These are phyloP conservation scores for Microsporum audouinii DNA, from an alignment of 2,329 filamentous ascomycete genomes.

Conservation along the genomic window DNA sequence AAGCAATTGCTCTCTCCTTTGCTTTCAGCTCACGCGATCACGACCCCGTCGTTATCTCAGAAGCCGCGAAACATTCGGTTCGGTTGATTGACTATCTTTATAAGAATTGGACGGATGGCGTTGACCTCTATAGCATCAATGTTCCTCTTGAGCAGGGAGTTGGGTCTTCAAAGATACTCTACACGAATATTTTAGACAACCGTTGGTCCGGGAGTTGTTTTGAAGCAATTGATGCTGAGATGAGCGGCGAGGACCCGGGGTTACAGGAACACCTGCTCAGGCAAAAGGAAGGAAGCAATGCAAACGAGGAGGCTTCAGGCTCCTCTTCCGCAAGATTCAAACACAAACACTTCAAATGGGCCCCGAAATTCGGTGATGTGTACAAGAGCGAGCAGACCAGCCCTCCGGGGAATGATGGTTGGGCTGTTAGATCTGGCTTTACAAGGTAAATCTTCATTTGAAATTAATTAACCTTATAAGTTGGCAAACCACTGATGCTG, in stretches of 20 bases:
- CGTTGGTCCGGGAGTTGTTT: slow-evolving; percentile 83
- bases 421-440: slow-evolving; percentile 76
- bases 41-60: slow-evolving; percentile 67
- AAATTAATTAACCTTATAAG: neutral
- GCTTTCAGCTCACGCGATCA: slow-evolving; percentile 82
- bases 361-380: slow-evolving; percentile 75
- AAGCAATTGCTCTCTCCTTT: slow-evolving; percentile 72
- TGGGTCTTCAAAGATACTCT: slow-evolving; percentile 60
- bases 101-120: slow-evolving; percentile 59
- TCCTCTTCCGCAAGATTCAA: slow-evolving; percentile 41
- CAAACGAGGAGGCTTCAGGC: slow-evolving; percentile 19
- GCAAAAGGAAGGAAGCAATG: slow-evolving; percentile 41
- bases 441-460: slow-evolving; percentile 53
- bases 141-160: slow-evolving; percentile 73
- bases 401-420: slow-evolving; percentile 76
- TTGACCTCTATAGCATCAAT: slow-evolving; percentile 85
- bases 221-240: slow-evolving; percentile 57
- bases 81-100: slow-evolving; percentile 68
- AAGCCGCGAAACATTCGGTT: slow-evolving; percentile 62
- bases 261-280: slow-evolving; percentile 65
- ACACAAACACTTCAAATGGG: slow-evolving; percentile 92
- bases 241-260: slow-evolving; percentile 47
- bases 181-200: slow-evolving; percentile 80
- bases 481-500: slow-evolving; percentile 1
- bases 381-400: slow-evolving; percentile 74